Evolutionary conservation across 257 asterid species (phyloP).

Genomic region (Dorcoceras hygrometricum): DNA sequence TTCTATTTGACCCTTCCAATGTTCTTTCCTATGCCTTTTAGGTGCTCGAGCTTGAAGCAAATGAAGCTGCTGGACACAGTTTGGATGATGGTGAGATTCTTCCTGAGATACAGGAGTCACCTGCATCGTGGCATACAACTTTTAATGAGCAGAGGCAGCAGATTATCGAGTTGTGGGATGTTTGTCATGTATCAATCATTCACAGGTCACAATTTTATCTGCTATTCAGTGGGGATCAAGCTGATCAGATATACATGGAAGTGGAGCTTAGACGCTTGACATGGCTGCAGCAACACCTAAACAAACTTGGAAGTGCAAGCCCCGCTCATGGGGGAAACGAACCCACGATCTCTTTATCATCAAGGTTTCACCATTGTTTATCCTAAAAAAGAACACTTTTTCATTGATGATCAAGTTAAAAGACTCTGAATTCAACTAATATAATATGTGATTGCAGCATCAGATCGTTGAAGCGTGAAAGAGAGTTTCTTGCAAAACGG

Average conservation of each 20-base stretch:
- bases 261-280: slow-evolving; percentile 89
- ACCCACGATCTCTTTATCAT: slow-evolving; percentile 64
- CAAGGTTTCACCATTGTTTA: slow-evolving; percentile 50
- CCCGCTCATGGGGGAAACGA: slow-evolving; percentile 74
- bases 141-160: slow-evolving; percentile 80
- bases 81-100: slow-evolving; percentile 54
- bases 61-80: slow-evolving; percentile 82
- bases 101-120: slow-evolving; percentile 61
- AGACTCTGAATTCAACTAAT: slow-evolving; percentile 3
- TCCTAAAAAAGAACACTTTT: neutral
- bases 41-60: slow-evolving; percentile 97
- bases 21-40: slow-evolving; percentile 22
- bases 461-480: slow-evolving; percentile 73
- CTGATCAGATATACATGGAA: slow-evolving; percentile 88
- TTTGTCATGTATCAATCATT: slow-evolving; percentile 80
- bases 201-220: slow-evolving; percentile 89
- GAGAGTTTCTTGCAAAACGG: slow-evolving; percentile 87
- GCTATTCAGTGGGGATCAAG: slow-evolving; percentile 79
- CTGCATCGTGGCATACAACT: slow-evolving; percentile 64
- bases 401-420: neutral
- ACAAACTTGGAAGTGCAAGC: slow-evolving; percentile 74
- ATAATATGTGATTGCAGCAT: slow-evolving; percentile 40
- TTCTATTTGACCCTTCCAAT: neutral
- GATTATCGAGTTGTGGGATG: slow-evolving; percentile 87
- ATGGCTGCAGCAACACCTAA: slow-evolving; percentile 84